phyloP scores from a whole-genome alignment of 2,329 filamentous ascomycete species.

The Kalmusia sp. region DNA sequence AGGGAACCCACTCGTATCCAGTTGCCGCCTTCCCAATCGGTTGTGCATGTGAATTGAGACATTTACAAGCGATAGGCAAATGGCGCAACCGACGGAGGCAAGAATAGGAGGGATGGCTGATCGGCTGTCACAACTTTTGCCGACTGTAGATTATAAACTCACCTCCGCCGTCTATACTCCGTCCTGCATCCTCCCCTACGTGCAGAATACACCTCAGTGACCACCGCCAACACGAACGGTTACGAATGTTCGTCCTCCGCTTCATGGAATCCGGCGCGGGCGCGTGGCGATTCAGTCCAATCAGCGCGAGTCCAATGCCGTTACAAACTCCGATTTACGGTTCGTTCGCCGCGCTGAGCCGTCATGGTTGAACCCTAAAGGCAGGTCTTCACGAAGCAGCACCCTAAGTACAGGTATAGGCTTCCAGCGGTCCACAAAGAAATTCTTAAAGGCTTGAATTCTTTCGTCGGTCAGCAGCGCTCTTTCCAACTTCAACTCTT shows the following conservation, averaged over 20 bases:
- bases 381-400: constrained; percentile 17
- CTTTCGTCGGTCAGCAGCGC: neutral
- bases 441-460: constrained; percentile 8
- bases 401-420: constrained; percentile 20
- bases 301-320: neutral
- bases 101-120: constrained; percentile 1
- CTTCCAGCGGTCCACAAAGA: constrained; percentile 12
- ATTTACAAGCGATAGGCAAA: neutral
- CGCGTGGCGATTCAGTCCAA: neutral
- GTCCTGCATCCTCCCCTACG: neutral
- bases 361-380: constrained; percentile 11
- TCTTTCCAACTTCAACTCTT: neutral
- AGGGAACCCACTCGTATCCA: too few species aligned
- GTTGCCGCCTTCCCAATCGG: neutral
- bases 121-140: constrained; percentile 2
- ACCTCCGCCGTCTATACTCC: neutral
- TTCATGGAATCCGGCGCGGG: neutral
- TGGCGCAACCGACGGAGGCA: constrained; percentile 1
- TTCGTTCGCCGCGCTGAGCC: constrained; percentile 10
- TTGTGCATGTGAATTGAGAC: neutral
- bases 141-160: constrained; percentile 1
- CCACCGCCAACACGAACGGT: neutral
- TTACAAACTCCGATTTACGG: constrained; percentile 4
- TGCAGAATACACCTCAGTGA: too few species aligned
- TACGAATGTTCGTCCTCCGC: neutral